Evolutionary conservation across 345 rosid species (phyloP), one percentile per base, ranked within the genome.

Genomic region (Gossypium australe): DNA sequence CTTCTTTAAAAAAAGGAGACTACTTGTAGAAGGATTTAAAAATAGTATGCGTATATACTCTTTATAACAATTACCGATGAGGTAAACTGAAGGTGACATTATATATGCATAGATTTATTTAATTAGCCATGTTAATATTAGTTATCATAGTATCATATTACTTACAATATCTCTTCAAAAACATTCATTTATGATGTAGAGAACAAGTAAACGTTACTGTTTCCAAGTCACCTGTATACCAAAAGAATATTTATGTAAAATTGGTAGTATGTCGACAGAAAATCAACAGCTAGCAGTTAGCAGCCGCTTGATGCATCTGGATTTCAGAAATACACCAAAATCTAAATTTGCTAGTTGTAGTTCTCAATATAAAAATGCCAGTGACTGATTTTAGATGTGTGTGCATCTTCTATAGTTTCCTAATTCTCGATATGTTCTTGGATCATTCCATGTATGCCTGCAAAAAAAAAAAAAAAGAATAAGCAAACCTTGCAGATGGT

Each of bases 161-260:
- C 14, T 2, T 47, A 47, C 51, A 47, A 34, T 47, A 47, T 47
- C 13, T 47, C 51, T 47, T 47, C 51, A 47, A 47, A 12, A 11
- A 47, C 13, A 11, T 9, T 10, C 49, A 45, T 45, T 45, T 1
- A 34, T 34, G 41, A 34, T 34, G 41, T 34, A 34, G 41, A 34
- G 41, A 34, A 34, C 41, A 5, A 34, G 41, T 20, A 20, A 2
- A 20, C 9, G 25, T 56, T 5, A 56, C 27, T 11, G 49, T 18
- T 64, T n/a, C 3, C 13, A 64, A 4, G 11, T 11, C 49, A 64
- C 47, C 14, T 18, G 14, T 18, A 43, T 20, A 65, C 3, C 38
- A 41, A 80, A 80, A 67, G 80, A 84, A 81, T 76, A 77, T 18
- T 38, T 7, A 38, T n/a, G 25, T 1, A 11, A 63, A 61, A 45